Evolutionary conservation across 805 yeast genomes (phyloP).

Genomic region (Starmerella geochares): DNA sequence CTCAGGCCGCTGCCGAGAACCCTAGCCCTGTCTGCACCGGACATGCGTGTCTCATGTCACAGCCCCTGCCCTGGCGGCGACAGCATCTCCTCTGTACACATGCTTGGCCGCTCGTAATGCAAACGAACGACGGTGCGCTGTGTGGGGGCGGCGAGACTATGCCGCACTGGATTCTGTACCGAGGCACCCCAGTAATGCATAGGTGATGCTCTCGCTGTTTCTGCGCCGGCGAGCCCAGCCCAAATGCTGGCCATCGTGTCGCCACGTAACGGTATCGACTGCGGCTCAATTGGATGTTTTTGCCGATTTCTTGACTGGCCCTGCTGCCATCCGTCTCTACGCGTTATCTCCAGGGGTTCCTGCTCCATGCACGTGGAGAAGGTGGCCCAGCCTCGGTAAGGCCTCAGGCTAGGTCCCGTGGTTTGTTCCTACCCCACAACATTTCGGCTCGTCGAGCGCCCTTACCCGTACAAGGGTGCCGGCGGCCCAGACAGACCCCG

Average conservation of each 20-base stretch:
- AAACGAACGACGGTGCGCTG: not conserved
- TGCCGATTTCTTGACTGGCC: not conserved
- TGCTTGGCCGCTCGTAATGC: not conserved
- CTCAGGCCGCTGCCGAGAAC: not conserved
- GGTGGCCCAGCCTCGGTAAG: slow-evolving; percentile 1
- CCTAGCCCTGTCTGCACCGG: not conserved
- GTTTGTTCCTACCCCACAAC: slow-evolving; percentile 6
- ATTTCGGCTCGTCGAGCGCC: slow-evolving; percentile 1
- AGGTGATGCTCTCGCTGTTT: too few relatives aligned
- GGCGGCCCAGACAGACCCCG: slow-evolving; percentile 4
- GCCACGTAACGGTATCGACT: too few relatives aligned
- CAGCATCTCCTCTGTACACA: not conserved
- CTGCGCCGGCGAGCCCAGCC: too few relatives aligned
- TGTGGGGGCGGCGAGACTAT: too few relatives aligned
- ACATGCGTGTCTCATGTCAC: not conserved
- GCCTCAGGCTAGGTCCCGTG: not conserved
- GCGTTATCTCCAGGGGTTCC: not conserved
- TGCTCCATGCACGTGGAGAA: not conserved
- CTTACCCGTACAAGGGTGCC: slow-evolving; percentile 6
- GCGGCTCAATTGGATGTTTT: not conserved
- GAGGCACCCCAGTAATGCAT: too few relatives aligned
- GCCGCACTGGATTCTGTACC: too few relatives aligned
- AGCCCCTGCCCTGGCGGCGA: slow-evolving; percentile 2
- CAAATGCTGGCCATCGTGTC: too few relatives aligned
- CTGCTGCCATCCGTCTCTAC: not conserved